Conservation (phyloP, 352 stramenopile species). For the Globisporangium barbulae region DNA sequence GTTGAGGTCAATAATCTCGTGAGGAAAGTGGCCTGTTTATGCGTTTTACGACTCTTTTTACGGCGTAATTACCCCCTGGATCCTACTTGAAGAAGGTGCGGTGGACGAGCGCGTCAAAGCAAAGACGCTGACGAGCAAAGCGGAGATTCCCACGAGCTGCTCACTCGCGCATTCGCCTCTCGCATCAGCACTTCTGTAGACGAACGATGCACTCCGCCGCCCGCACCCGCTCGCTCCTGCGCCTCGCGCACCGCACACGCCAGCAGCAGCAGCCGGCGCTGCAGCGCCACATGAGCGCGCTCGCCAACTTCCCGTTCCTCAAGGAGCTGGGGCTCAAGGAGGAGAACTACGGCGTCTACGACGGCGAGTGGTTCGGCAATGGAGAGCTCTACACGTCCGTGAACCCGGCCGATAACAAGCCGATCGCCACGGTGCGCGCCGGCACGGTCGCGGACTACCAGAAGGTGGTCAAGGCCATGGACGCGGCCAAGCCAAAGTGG, state of each 20-base stretch:
- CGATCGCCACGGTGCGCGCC: constrained; percentile 79
- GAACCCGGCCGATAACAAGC: constrained; percentile 78
- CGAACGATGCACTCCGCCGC: constrained; percentile 14
- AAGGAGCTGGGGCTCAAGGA: constrained; percentile 75
- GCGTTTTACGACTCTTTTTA: constrained; percentile 4
- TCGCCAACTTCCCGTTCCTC: constrained; percentile 72
- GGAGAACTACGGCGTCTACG: constrained; percentile 85
- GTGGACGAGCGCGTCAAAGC: not conserved
- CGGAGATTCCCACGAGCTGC: not conserved
- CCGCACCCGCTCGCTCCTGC: constrained; percentile 15
- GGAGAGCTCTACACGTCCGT: constrained; percentile 80
- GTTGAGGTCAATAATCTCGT: constrained; percentile 1
- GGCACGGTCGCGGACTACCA: constrained; percentile 86
- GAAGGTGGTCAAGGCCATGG: constrained; percentile 77
- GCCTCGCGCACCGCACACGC: constrained; percentile 6
- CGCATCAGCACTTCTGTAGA: constrained; percentile 1
- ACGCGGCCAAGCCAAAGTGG: constrained; percentile 83
- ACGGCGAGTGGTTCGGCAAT: constrained; percentile 85
- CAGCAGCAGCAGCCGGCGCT: constrained; percentile 11
- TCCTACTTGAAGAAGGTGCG: constrained; percentile 15
- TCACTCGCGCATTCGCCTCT: constrained; percentile 11
- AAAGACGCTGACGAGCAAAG: constrained; percentile 1
- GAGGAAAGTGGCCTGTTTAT: constrained; percentile 7
- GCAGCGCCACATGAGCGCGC: constrained; percentile 37
- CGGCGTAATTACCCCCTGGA: constrained; percentile 9